Evolutionary conservation across 768 basidiomycete genomes (phyloP).

Genomic region (Leccinum disarticulatum): DNA sequence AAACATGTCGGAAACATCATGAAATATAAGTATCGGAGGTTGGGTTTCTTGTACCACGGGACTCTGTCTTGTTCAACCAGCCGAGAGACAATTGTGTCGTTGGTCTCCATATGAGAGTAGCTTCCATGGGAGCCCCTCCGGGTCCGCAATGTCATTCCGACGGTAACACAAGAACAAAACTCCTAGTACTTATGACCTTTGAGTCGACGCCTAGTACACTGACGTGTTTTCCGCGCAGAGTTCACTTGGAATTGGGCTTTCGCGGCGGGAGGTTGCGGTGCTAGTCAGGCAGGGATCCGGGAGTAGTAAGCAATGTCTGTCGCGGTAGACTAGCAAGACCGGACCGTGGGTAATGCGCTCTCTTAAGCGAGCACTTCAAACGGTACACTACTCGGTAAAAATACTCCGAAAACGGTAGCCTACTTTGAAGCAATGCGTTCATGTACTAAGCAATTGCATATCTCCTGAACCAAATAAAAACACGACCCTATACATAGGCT

Average conservation of each 20-base stretch:
- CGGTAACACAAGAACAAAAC: not conserved
- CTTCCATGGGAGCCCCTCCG: not conserved
- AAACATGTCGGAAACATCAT: conserved; percentile 45
- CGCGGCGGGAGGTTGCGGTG: not conserved
- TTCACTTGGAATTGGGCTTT: not conserved
- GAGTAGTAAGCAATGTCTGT: too few relatives aligned
- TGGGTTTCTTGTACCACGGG: conserved; percentile 63
- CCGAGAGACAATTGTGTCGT: conserved; percentile 11
- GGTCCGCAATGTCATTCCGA: not conserved
- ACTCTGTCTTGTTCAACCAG: conserved; percentile 40
- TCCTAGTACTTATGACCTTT: not conserved
- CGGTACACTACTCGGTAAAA: too few relatives aligned
- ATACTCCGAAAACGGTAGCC: too few relatives aligned
- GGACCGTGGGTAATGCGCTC: not conserved
- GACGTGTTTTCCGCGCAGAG: not conserved
- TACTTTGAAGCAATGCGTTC: too few relatives aligned
- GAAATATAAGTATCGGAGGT: conserved; percentile 53
- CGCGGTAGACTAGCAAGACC: not conserved
- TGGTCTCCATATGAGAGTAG: conserved; percentile 1
- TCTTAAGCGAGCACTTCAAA: too few relatives aligned
- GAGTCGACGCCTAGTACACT: not conserved
- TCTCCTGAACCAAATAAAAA: too few relatives aligned
- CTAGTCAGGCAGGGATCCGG: not conserved
- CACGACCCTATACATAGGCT: too few relatives aligned
- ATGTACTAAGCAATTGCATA: too few relatives aligned